Conservation (phyloP, 306 rosid species). For the Vigna angularis region DNA sequence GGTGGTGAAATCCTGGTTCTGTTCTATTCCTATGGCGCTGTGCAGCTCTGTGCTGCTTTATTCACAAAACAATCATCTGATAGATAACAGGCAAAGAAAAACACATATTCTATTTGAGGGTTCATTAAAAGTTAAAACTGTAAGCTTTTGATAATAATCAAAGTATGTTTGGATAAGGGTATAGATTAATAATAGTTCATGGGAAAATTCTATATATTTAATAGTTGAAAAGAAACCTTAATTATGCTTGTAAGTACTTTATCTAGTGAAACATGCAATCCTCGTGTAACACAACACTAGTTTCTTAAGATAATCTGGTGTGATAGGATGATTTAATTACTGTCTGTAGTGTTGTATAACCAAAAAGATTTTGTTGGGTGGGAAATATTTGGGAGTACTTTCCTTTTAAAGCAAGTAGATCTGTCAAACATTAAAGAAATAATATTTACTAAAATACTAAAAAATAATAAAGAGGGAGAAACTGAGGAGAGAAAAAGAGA, state of each 20-base stretch:
- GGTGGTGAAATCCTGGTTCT: constrained; percentile 49
- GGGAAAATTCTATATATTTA: not conserved
- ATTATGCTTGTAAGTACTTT: constrained; percentile 39
- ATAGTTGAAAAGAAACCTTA: constrained; percentile 46
- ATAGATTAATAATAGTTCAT: not conserved
- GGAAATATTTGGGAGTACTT: constrained; percentile 31
- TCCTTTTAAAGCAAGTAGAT: constrained; percentile 64
- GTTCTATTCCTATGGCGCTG: constrained; percentile 48
- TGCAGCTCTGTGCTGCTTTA: constrained; percentile 23
- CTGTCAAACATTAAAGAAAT: not conserved
- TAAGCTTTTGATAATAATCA: constrained; percentile 29
- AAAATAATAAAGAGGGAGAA: not conserved
- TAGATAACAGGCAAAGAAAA: not conserved
- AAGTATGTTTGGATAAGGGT: not conserved
- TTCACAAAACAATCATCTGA: not conserved
- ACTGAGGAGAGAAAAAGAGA: constrained; percentile 11
- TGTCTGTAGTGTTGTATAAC: not conserved
- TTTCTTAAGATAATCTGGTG: constrained; percentile 10
- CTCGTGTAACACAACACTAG: not conserved
- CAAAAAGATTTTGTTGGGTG: not conserved
- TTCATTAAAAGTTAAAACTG: not conserved
- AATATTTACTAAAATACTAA: not conserved
- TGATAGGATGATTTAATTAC: not conserved
- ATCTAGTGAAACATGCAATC: constrained; percentile 16
- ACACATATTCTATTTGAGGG: constrained; percentile 12